Evolutionary conservation across 345 rosid species (phyloP).

Genomic region (Linum lewisii): DNA sequence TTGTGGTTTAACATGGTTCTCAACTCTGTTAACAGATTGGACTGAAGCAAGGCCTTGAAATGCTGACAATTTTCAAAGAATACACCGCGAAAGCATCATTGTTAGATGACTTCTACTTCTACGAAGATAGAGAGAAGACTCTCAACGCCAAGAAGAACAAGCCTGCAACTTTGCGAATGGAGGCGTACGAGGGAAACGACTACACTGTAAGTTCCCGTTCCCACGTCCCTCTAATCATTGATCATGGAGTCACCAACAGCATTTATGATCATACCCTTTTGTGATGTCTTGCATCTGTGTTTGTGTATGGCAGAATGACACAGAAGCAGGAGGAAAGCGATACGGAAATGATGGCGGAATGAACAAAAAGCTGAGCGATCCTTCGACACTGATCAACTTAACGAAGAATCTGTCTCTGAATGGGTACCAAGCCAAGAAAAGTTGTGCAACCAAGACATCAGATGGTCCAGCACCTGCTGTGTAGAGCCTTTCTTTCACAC

Average conservation of each 20-base stretch:
- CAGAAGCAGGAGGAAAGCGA: slow-evolving; percentile 18
- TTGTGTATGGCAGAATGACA: slow-evolving; percentile 20
- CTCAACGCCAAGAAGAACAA: slow-evolving; percentile 28
- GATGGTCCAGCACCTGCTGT: slow-evolving; percentile 14
- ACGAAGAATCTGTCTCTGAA: slow-evolving; percentile 51
- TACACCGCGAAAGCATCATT: slow-evolving; percentile 39
- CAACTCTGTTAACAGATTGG: slow-evolving; percentile 27
- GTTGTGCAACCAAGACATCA: slow-evolving; percentile 17
- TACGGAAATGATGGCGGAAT: slow-evolving; percentile 17
- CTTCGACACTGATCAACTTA: slow-evolving; percentile 32
- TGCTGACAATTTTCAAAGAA: slow-evolving; percentile 52
- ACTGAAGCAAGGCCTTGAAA: slow-evolving; percentile 56
- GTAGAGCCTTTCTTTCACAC: slow-evolving; percentile 9
- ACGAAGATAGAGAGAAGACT: slow-evolving; percentile 53
- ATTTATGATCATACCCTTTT: no score
- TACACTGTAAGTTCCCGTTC: slow-evolving; percentile 31
- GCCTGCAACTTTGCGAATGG: slow-evolving; percentile 37
- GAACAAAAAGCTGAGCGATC: slow-evolving; percentile 17
- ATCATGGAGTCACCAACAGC: background rate
- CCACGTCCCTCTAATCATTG: no score
- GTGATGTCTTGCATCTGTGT: background rate
- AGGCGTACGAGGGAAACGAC: slow-evolving; percentile 27
- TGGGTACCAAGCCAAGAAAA: slow-evolving; percentile 18
- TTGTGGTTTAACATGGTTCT: background rate
- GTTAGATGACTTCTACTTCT: slow-evolving; percentile 61